Conservation (phyloP, 306 rosid genomes). For the Delonix regia region DNA sequence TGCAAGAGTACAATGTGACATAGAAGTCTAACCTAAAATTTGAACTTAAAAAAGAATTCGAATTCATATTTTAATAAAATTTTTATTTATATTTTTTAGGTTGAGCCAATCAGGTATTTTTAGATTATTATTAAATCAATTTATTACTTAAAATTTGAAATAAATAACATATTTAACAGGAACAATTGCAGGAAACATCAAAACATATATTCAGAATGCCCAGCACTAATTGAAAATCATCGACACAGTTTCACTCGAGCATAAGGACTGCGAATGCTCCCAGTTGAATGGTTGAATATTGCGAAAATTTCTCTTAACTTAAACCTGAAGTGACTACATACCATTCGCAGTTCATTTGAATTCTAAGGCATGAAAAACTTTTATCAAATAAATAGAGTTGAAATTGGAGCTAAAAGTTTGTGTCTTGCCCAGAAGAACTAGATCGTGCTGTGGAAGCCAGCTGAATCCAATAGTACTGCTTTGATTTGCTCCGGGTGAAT, state of each 20-base stretch:
- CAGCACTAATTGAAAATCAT: neutral
- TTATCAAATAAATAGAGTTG: neutral
- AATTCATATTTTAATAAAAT: too few relatives aligned
- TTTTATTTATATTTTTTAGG: too few relatives aligned
- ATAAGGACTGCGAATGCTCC: neutral
- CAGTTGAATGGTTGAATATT: neutral
- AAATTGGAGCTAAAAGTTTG: neutral
- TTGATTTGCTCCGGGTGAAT: conserved; percentile 84
- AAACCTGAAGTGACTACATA: neutral
- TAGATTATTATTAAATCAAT: too few relatives aligned
- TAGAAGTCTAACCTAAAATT: too few relatives aligned
- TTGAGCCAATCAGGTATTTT: too few relatives aligned
- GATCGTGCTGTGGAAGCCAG: conserved; percentile 62
- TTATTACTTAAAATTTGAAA: too few relatives aligned
- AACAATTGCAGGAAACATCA: too few relatives aligned
- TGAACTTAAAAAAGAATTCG: too few relatives aligned
- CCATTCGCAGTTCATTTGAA: neutral
- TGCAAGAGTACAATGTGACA: too few relatives aligned
- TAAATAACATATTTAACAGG: too few relatives aligned
- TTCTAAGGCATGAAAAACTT: conserved; percentile 20
- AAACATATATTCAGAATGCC: neutral
- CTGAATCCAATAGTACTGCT: conserved; percentile 85
- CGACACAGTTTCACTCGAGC: neutral
- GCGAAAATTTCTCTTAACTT: neutral
- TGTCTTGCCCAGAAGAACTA: conserved; percentile 14